Evolutionary conservation across 2,329 filamentous ascomycete genomes (phyloP).

Genomic region (Pleomassaria siparia): DNA sequence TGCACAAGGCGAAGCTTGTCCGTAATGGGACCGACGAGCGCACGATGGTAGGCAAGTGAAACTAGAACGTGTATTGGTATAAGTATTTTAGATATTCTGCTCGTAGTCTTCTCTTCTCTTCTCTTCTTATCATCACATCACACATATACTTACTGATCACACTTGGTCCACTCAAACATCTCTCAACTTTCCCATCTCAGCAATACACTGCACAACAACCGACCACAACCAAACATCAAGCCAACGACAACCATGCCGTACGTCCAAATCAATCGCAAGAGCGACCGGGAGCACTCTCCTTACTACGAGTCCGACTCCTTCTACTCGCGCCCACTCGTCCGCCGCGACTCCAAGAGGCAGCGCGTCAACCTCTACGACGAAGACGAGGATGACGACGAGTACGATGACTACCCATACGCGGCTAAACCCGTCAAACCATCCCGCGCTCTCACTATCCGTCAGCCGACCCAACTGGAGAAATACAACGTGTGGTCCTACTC

Average conservation of each 20-base stretch:
- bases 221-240: constrained; percentile 3
- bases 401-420: constrained; percentile 34
- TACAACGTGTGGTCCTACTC: constrained; percentile 37
- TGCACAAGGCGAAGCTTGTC: constrained; percentile 7
- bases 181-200: not conserved
- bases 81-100: not conserved
- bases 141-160: not conserved
- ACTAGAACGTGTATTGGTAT: constrained; percentile 7
- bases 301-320: constrained; percentile 17
- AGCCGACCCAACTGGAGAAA: constrained; percentile 32
- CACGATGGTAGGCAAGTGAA: constrained; percentile 13
- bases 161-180: not conserved
- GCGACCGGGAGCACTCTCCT: constrained; percentile 22
- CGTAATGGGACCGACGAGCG: constrained; percentile 4
- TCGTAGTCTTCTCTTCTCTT: not conserved
- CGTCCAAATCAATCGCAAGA: constrained; percentile 18
- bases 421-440: constrained; percentile 18
- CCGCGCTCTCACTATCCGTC: constrained; percentile 29
- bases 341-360: constrained; percentile 28
- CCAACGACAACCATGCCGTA: constrained; percentile 26
- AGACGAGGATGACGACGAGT: constrained; percentile 26
- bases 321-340: constrained; percentile 20
- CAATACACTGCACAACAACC: not conserved
- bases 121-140: constrained; percentile 1
- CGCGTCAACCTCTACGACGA: constrained; percentile 25